These are phyloP conservation scores for Pterocarpus macrocarpus DNA, from an alignment of 306 rosid species.

Conservation along the genomic window DNA sequence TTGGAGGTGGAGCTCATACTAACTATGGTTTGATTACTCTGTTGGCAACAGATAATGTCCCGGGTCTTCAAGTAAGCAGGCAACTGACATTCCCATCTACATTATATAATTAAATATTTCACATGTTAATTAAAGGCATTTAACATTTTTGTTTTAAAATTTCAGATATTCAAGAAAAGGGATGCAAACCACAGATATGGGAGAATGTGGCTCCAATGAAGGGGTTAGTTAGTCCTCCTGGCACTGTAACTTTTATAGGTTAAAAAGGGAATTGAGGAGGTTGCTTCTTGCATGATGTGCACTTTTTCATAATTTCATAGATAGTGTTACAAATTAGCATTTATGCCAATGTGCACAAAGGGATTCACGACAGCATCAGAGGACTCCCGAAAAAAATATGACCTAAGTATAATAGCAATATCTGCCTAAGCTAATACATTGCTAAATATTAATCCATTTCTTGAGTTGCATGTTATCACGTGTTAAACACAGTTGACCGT, in stretches of 20 bases:
- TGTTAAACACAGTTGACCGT: not conserved
- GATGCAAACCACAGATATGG: slow-evolving; percentile 92
- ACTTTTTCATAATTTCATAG: not conserved
- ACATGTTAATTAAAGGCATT: too few species aligned
- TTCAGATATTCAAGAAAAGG: slow-evolving; percentile 90
- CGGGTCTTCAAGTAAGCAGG: slow-evolving; percentile 87
- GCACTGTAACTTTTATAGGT: not conserved
- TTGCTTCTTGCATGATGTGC: not conserved
- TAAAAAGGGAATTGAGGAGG: not conserved
- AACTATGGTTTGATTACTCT: slow-evolving; percentile 83
- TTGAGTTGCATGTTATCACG: not conserved
- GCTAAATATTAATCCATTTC: too few species aligned
- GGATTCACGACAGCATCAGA: too few species aligned
- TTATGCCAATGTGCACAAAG: too few species aligned
- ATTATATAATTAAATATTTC: not conserved
- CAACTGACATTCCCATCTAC: not conserved
- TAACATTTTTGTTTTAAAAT: not conserved
- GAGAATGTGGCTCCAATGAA: slow-evolving; percentile 84
- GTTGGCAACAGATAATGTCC: slow-evolving; percentile 74
- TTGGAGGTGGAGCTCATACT: slow-evolving; percentile 95
- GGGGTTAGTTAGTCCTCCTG: slow-evolving; percentile 66
- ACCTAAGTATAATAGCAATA: too few species aligned
- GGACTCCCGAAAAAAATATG: too few species aligned
- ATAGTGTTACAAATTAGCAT: too few species aligned
- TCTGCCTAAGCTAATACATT: too few species aligned